Evolutionary conservation across 345 rosid species (phyloP).

Genomic region (Gynandropsis gynandra): DNA sequence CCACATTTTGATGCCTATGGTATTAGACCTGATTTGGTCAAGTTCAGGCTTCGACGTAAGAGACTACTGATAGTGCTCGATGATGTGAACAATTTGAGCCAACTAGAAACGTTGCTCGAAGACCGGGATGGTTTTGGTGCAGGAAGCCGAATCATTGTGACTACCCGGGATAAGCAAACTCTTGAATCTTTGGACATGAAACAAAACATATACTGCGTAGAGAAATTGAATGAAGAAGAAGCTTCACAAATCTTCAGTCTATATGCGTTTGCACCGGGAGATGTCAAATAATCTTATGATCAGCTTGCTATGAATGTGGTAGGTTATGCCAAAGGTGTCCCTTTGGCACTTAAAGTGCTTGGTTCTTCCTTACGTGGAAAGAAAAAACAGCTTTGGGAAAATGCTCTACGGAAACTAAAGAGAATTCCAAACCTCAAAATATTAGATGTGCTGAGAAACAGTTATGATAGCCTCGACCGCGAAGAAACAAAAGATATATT

Average conservation of each 20-base stretch:
- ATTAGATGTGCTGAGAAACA: not conserved
- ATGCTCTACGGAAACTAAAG: not conserved
- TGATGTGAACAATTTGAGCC: slow-evolving; percentile 9
- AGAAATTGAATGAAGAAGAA: not conserved
- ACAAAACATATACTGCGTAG: not conserved
- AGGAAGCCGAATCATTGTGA: slow-evolving; percentile 18
- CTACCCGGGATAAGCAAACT: slow-evolving; percentile 16
- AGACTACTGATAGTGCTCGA: slow-evolving; percentile 21
- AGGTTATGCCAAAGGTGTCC: slow-evolving; percentile 10
- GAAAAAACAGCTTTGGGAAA: slow-evolving; percentile 1
- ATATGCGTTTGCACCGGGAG: too few species aligned
- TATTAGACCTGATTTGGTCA: not conserved
- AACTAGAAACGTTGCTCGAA: slow-evolving; percentile 2
- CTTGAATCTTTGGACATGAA: not conserved
- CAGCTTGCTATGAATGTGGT: not conserved
- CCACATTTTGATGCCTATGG: not conserved
- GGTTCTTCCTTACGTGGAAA: not conserved
- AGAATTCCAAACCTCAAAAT: not conserved
- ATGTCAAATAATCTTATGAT: too few species aligned
- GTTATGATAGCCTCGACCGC: slow-evolving; percentile 1
- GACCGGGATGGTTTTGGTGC: not conserved
- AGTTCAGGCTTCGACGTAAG: not conserved
- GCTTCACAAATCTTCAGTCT: slow-evolving; percentile 13
- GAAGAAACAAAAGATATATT: slow-evolving; percentile 10
- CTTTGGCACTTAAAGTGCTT: slow-evolving; percentile 20